Evolutionary conservation across 768 basidiomycete genomes (phyloP), one percentile per base, ranked within the genome.

Genomic region (Podaxis rugospora): DNA sequence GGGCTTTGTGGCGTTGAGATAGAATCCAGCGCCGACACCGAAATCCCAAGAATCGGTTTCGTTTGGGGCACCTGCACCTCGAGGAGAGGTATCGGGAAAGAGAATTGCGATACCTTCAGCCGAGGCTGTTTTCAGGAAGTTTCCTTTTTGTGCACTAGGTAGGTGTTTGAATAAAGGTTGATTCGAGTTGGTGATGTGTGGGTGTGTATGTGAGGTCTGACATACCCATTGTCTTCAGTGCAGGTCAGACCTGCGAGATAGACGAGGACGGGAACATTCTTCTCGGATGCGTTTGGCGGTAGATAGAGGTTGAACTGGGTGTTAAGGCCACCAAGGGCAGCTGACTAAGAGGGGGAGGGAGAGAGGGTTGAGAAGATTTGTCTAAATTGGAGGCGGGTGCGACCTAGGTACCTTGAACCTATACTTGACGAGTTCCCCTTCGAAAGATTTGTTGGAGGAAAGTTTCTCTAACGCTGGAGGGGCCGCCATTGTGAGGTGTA

Each of bases 1-100:
- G 5, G 84, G 79, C 61, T 85, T 80, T 1, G 93, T 97, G 2
- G 96, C 96, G 70, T 97, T 87, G 66, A 99, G 72, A 74, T 99
- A 98, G 78, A 98, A 99, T 37, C 97, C 96, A 49, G 97, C 97
- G 75, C 95, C 93, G 27, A 87, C 88, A 42, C 95, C 95, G 72
- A 97, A 94, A 67, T 96, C 91, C 93, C 92, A 96, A 71, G 86
- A 81, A 57, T 81, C 79, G 37, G 87, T 81, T 76, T 95, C 94
- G 50, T 89, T 92, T 53, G 88, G 84, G 61, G 93, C 80, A 16
- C 87, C 89, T 16, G 96, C 95, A 3, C 95, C 95, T 39, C 97
- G 84, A 0, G 97, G 97, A 36, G 92, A 95, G 0, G 96, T 98
- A 70, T 99, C 97, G 1, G 97, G 93, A 72, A 98, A 93, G 59